A percentile compares a stretch with the other conserved stretches of the same genome.
phyloP scores from a whole-genome alignment of 305 asterid genomes.

The Petunia hybrid region DNA sequence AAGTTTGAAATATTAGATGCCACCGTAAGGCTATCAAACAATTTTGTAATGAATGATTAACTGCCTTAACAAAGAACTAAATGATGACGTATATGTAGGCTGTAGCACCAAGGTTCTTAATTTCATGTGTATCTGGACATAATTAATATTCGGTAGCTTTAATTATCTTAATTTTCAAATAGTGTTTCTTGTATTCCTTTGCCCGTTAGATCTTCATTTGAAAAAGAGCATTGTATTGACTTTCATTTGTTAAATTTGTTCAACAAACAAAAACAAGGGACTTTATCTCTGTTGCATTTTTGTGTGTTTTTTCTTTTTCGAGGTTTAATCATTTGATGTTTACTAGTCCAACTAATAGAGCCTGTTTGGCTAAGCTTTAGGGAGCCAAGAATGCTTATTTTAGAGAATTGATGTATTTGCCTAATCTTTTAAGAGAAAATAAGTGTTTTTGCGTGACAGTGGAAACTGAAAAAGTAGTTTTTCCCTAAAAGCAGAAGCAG shows the following conservation, averaged over 20 bases:
- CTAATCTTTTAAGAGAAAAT: too few species aligned
- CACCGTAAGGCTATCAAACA: constrained; percentile 11
- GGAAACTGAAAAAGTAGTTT: too few species aligned
- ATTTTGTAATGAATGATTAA: constrained; percentile 21
- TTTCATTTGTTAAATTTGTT: constrained; percentile 17
- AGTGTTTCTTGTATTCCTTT: neutral
- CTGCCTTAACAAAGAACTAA: constrained; percentile 12
- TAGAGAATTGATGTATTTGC: too few species aligned
- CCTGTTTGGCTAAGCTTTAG: too few species aligned
- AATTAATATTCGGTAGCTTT: neutral
- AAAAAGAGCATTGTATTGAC: neutral
- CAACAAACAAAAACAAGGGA: neutral
- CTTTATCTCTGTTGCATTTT: constrained; percentile 11
- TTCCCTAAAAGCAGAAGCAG: too few species aligned
- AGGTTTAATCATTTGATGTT: too few species aligned
- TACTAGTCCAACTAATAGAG: too few species aligned
- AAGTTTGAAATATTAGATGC: neutral
- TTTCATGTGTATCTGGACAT: neutral
- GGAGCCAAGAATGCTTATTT: too few species aligned
- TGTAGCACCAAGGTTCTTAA: neutral
- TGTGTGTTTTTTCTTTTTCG: neutral
- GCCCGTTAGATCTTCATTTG: neutral
- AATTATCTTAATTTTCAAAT: constrained; percentile 7
- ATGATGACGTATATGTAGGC: neutral
- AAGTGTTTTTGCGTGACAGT: too few species aligned